phyloP scores from a whole-genome alignment of 371 early-diverging fungal genomes.

The Rhizomucor pusillus region DNA sequence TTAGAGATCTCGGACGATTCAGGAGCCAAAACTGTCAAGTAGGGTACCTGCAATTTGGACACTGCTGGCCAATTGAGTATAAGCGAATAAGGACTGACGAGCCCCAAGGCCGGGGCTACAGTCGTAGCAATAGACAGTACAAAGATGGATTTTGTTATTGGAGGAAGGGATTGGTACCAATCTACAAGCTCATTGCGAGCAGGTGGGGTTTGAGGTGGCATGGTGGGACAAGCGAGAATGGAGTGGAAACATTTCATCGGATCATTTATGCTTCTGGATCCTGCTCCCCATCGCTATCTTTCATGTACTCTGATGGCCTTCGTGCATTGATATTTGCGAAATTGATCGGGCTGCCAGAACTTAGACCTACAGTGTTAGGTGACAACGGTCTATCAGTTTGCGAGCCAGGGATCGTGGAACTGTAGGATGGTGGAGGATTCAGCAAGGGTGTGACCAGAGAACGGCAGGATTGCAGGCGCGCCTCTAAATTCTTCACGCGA shows the following conservation, averaged over 20 bases:
- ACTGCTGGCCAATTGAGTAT: slow-evolving; percentile 44
- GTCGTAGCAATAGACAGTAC: slow-evolving; percentile 54
- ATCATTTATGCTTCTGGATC: background rate
- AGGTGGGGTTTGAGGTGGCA: slow-evolving; percentile 20
- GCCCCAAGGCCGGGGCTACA: slow-evolving; percentile 37
- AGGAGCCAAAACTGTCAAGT: background rate
- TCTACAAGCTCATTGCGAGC: slow-evolving; percentile 37
- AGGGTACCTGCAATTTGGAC: slow-evolving; percentile 24
- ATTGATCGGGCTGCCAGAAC: slow-evolving; percentile 37
- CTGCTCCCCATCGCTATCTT: slow-evolving; percentile 2
- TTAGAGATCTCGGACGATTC: background rate
- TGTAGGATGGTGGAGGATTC: slow-evolving; percentile 59
- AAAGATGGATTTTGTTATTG: slow-evolving; percentile 61
- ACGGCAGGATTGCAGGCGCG: slow-evolving; percentile 64
- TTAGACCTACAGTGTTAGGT: slow-evolving; percentile 29
- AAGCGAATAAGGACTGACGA: slow-evolving; percentile 37
- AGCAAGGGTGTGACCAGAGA: slow-evolving; percentile 63
- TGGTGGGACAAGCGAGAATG: background rate
- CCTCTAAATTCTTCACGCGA: slow-evolving; percentile 65
- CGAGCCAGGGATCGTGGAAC: slow-evolving; percentile 33
- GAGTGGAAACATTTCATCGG: background rate
- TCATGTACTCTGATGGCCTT: slow-evolving; percentile 46
- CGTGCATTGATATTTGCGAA: slow-evolving; percentile 46
- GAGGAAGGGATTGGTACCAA: slow-evolving; percentile 64
- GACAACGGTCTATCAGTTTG: slow-evolving; percentile 24